These are phyloP conservation scores for Saccharomycopsis malanga DNA, from an alignment of 805 yeast species.

Conservation along the genomic window DNA sequence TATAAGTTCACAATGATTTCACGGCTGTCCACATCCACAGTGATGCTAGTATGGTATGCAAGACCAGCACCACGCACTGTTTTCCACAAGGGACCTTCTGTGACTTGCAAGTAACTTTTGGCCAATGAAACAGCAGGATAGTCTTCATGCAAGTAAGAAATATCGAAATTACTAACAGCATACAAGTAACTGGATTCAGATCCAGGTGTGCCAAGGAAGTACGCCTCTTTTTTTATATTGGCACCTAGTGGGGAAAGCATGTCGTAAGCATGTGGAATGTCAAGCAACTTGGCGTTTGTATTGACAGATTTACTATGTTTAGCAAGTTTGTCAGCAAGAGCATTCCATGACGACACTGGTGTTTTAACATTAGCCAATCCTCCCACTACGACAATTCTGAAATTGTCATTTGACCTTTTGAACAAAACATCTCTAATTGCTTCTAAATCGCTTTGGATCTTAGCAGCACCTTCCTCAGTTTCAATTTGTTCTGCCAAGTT, in stretches of 20 bases:
- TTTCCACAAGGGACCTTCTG: conserved; percentile 96
- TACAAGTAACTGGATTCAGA: conserved; percentile 50
- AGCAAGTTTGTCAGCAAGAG: conserved; percentile 4
- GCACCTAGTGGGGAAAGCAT: conserved; percentile 34
- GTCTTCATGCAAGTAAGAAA: conserved; percentile 47
- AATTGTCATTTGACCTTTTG: conserved; percentile 36
- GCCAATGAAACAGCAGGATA: conserved; percentile 11
- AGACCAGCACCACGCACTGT: conserved; percentile 92
- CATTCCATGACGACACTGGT: conserved; percentile 58
- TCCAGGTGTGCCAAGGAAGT: conserved; percentile 52
- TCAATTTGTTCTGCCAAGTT: conserved; percentile 43
- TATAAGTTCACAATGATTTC: conserved; percentile 60
- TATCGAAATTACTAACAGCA: conserved; percentile 2
- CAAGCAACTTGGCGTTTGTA: background rate
- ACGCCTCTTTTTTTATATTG: conserved; percentile 40
- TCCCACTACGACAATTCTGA: conserved; percentile 66
- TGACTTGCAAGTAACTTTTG: conserved; percentile 51
- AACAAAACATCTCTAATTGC: conserved; percentile 46
- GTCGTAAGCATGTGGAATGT: conserved; percentile 3
- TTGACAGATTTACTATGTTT: background rate
- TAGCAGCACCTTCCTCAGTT: conserved; percentile 41
- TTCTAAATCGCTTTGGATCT: conserved; percentile 45
- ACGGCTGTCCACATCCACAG: conserved; percentile 57
- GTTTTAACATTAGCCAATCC: conserved; percentile 44
- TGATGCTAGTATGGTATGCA: conserved; percentile 79